phyloP scores from a whole-genome alignment of 345 rosid species.

The Eutrema heterophyllum region DNA sequence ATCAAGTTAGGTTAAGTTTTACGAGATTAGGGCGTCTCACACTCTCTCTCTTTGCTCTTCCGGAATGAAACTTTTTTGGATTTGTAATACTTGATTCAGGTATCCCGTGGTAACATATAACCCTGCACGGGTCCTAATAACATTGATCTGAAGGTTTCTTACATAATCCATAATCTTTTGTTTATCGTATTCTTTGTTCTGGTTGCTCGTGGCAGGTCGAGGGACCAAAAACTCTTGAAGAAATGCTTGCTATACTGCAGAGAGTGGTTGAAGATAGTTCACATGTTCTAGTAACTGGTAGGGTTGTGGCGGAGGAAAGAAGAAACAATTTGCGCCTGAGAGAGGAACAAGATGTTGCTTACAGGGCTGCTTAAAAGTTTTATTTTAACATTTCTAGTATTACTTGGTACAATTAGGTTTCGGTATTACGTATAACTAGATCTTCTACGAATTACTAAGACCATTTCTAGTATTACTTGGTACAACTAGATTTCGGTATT shows the following conservation, averaged over 20 bases:
- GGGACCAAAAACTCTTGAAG: slow-evolving; percentile 88
- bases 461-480: no score
- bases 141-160: slow-evolving; percentile 74
- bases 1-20: no score
- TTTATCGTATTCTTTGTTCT: not conserved
- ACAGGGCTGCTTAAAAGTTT: no score
- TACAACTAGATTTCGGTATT: no score
- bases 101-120: slow-evolving; percentile 37
- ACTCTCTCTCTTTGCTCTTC: not conserved
- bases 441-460: no score
- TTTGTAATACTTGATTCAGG: slow-evolving; percentile 27
- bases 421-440: no score
- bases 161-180: not conserved
- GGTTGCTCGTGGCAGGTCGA: slow-evolving; percentile 52
- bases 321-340: no score
- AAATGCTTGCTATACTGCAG: slow-evolving; percentile 65
- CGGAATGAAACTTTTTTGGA: not conserved
- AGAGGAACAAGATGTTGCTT: no score
- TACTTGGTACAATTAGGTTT: no score
- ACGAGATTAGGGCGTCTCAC: no score
- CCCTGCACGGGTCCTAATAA: slow-evolving; percentile 61
- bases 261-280: slow-evolving; percentile 94
- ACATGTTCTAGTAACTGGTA: slow-evolving; percentile 43
- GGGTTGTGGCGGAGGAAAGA: no score
- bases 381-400: no score